A percentile compares a stretch with the other conserved stretches of the same genome.
phyloP scores from a whole-genome alignment of 371 early-diverging fungal genomes.

The Lichtheimia hyalospora region DNA sequence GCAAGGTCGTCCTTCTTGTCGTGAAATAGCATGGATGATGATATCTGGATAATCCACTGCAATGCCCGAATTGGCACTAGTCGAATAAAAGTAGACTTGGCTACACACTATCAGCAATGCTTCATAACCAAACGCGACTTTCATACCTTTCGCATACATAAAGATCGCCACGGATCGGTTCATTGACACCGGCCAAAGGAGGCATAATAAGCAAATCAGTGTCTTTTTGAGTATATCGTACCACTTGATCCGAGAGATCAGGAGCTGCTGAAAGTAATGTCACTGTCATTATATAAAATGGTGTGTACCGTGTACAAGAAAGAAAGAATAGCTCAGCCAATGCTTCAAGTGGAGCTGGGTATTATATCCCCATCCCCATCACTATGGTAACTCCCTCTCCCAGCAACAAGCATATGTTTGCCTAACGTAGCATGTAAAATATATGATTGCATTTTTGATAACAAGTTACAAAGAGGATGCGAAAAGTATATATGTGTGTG shows the following conservation, averaged over 20 bases:
- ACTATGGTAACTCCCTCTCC: too few relatives aligned
- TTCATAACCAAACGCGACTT: not conserved
- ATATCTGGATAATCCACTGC: slow-evolving; percentile 75
- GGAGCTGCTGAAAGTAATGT: slow-evolving; percentile 40
- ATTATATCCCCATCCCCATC: too few relatives aligned
- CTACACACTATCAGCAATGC: slow-evolving; percentile 12
- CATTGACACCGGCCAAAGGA: slow-evolving; percentile 34
- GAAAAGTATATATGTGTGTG: too few relatives aligned
- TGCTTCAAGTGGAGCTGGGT: too few relatives aligned
- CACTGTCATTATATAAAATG: slow-evolving; percentile 33
- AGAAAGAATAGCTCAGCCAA: not conserved
- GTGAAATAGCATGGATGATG: slow-evolving; percentile 81
- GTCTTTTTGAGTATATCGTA: slow-evolving; percentile 37
- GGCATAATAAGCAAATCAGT: slow-evolving; percentile 34
- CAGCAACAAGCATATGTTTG: too few relatives aligned
- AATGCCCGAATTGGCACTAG: slow-evolving; percentile 44
- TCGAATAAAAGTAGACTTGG: slow-evolving; percentile 58
- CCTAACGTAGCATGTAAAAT: too few relatives aligned
- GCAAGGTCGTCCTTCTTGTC: slow-evolving; percentile 58
- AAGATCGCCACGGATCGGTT: slow-evolving; percentile 32
- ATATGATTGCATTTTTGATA: too few relatives aligned
- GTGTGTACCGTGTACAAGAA: not conserved
- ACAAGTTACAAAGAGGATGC: too few relatives aligned
- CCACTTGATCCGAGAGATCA: slow-evolving; percentile 24
- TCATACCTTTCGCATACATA: slow-evolving; percentile 45